Evolutionary conservation across 1,139 yeast species (phyloP).

Genomic region (Saccharomyces hybrid): DNA sequence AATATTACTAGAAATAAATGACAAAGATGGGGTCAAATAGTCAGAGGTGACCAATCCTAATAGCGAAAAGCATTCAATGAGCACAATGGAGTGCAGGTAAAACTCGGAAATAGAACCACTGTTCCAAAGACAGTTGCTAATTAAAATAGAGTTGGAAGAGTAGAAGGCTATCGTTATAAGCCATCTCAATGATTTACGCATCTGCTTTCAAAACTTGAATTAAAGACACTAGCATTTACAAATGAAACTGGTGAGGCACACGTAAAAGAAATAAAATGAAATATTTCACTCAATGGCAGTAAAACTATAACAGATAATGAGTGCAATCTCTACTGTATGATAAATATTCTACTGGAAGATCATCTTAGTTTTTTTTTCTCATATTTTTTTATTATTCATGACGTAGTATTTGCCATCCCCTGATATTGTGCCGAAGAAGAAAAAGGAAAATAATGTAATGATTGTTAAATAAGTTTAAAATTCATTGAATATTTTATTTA

Average conservation of each 20-base stretch:
- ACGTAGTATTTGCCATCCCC: background rate
- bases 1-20: constrained; percentile 25
- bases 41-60: constrained; percentile 30
- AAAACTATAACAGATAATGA: background rate
- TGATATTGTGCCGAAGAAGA: background rate
- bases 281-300: background rate
- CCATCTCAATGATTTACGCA: constrained; percentile 8
- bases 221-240: background rate
- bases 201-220: background rate
- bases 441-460: background rate
- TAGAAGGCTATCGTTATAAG: constrained; percentile 10
- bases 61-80: constrained; percentile 21
- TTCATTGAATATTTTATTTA: background rate
- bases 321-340: background rate
- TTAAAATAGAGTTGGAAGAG: constrained; percentile 4
- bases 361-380: constrained; percentile 2
- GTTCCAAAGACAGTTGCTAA: background rate
- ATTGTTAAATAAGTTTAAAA: background rate
- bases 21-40: constrained; percentile 27
- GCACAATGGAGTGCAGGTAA: constrained; percentile 13
- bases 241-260: background rate
- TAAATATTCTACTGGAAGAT: background rate
- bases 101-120: constrained; percentile 6
- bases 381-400: background rate
- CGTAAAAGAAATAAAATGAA: too few relatives aligned